Evolutionary conservation across 2,329 filamentous ascomycete species (phyloP).

Genomic region (Microsporum ferrugineum): DNA sequence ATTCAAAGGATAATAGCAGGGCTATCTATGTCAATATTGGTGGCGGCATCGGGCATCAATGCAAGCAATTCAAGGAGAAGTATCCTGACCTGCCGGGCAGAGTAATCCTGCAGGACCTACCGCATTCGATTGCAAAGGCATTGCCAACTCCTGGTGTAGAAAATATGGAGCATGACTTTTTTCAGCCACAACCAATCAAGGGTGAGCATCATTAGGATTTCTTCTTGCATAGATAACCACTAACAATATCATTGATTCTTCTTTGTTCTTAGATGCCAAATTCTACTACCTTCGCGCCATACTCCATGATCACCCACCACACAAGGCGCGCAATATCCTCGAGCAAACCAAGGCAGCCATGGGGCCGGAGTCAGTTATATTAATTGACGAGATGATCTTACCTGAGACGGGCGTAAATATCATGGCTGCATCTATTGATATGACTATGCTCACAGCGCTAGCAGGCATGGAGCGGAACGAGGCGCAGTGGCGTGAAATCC

Average conservation of each 20-base stretch:
- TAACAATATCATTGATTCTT: not conserved
- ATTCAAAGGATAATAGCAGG: conserved; percentile 1
- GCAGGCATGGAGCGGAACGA: not conserved
- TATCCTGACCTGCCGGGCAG: conserved; percentile 25
- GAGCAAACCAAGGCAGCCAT: not conserved
- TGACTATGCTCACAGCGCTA: not conserved
- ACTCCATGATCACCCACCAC: not conserved
- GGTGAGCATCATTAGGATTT: conserved; percentile 8
- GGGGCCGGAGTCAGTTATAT: not conserved
- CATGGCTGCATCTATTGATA: not conserved
- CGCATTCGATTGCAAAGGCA: conserved; percentile 21
- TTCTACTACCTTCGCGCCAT: not conserved
- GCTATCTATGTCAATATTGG: conserved; percentile 34
- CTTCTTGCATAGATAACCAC: not conserved
- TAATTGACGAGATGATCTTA: not conserved
- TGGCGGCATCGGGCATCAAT: conserved; percentile 33
- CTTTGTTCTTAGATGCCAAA: not conserved
- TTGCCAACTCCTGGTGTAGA: conserved; percentile 21
- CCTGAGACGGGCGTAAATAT: not conserved
- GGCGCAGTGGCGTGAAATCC: not conserved
- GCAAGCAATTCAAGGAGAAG: conserved; percentile 22
- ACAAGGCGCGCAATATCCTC: not conserved
- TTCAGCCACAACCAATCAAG: conserved; percentile 21
- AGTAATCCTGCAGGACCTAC: conserved; percentile 34
- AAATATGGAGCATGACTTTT: conserved; percentile 21